Evolutionary conservation across 1,139 yeast species (phyloP).

Genomic region (Magnusiomyces magnusii): DNA sequence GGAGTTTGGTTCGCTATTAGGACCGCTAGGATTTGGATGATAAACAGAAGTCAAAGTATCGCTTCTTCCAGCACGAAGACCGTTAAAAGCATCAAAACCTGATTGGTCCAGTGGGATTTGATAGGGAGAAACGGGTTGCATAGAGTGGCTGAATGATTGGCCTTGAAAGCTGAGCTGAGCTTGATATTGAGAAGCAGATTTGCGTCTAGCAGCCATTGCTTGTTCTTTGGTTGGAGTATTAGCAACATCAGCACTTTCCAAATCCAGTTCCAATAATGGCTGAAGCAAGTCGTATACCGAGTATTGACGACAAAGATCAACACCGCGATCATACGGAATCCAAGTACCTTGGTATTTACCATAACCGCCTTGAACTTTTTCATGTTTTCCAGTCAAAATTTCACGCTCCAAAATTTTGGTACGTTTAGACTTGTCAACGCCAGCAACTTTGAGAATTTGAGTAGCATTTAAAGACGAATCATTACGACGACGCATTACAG

Average conservation of each 20-base stretch:
- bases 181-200: constrained; percentile 22
- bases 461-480: constrained; percentile 92
- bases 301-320: constrained; percentile 52
- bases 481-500: constrained; percentile 70
- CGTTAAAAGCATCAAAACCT: constrained; percentile 13
- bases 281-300: constrained; percentile 53
- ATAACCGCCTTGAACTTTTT: constrained; percentile 92
- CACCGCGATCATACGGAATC: constrained; percentile 61
- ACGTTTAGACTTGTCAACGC: constrained; percentile 76
- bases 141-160: constrained; percentile 13
- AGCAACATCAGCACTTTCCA: constrained; percentile 43
- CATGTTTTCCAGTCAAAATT: constrained; percentile 78
- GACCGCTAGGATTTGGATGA: neutral
- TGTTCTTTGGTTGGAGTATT: constrained; percentile 56
- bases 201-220: constrained; percentile 37
- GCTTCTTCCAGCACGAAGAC: constrained; percentile 4
- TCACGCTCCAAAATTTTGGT: constrained; percentile 82
- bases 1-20: neutral
- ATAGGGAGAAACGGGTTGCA: constrained; percentile 12
- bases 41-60: neutral
- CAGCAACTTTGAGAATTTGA: constrained; percentile 80
- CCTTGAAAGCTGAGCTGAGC: constrained; percentile 4
- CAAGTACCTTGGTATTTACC: constrained; percentile 96
- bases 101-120: constrained; percentile 13
- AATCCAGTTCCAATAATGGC: constrained; percentile 57